These are phyloP conservation scores for Saxophila tyrrhenica DNA, from an alignment of 495 filamentous ascomycete genomes.

Conservation along the genomic window DNA sequence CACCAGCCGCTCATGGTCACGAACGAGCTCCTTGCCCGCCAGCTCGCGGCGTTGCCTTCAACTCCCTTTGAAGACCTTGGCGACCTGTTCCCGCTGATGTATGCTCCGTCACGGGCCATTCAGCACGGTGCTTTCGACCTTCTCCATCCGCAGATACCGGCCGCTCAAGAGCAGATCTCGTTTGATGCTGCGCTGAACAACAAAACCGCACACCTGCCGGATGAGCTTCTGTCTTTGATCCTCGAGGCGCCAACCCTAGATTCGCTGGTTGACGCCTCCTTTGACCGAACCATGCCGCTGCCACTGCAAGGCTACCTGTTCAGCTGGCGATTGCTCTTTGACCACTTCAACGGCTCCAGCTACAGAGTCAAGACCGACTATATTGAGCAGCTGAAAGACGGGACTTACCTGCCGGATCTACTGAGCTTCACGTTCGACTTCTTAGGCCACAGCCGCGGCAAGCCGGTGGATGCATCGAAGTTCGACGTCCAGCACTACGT, in stretches of 20 bases:
- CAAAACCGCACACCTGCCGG: slow-evolving; percentile 41
- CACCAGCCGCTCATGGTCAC: slow-evolving; percentile 55
- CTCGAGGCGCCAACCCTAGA: slow-evolving; percentile 34
- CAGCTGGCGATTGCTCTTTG: slow-evolving; percentile 84
- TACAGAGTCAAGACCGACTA: slow-evolving; percentile 74
- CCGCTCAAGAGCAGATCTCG: slow-evolving; percentile 68
- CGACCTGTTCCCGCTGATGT: slow-evolving; percentile 57
- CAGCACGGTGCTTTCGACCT: slow-evolving; percentile 73
- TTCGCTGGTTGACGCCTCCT: slow-evolving; percentile 28
- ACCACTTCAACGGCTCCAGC: slow-evolving; percentile 66
- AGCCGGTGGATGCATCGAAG: slow-evolving; percentile 55
- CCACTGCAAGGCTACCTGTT: slow-evolving; percentile 64
- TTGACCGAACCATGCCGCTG: slow-evolving; percentile 42
- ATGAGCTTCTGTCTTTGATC: slow-evolving; percentile 38
- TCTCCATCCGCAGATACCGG: slow-evolving; percentile 65
- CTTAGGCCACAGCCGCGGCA: slow-evolving; percentile 58
- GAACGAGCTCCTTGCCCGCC: slow-evolving; percentile 54
- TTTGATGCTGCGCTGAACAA: slow-evolving; percentile 72
- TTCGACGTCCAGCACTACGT: slow-evolving; percentile 61
- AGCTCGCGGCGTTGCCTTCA: slow-evolving; percentile 48
- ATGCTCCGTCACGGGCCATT: slow-evolving; percentile 59
- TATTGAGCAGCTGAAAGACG: slow-evolving; percentile 59
- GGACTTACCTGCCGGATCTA: slow-evolving; percentile 54
- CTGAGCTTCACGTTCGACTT: slow-evolving; percentile 72
- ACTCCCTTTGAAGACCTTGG: slow-evolving; percentile 43